Evolutionary conservation across 2,329 filamentous ascomycete genomes (phyloP), one percentile per base, ranked within the genome.

Genomic region (Microcyclospora tardicrescens): DNA sequence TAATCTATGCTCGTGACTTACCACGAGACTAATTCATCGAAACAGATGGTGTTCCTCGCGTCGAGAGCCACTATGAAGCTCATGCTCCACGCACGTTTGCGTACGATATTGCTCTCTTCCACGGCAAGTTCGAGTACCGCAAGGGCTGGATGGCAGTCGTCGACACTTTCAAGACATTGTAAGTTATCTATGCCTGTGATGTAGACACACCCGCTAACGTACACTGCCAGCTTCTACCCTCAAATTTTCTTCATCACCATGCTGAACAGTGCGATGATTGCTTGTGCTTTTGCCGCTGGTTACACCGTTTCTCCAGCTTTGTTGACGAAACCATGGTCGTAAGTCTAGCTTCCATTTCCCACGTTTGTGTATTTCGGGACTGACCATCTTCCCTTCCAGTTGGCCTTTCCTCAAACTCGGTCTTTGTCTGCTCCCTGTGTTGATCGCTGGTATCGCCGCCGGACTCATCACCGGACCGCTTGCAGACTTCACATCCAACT

Each of bases 231-330:
- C 32, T 37, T 55, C 38, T 57, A 54, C 31, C 54, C 54, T 10
- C 53, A 55, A 29, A 55, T 57, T 31, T 45, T 55, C 42, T 57
- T 54, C 49, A 51, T 54, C 42, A 53, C 52, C 9, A 49, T 54
- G 44, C 39, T 57, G 15, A 55, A 56, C 43, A 49, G 45, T 24
- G 49, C 46, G 16, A 53, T 55, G 49, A 55, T 55, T 39, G 50
- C 47, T n/a, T 43, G 37, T 16, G 46, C 51, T 15, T 49, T 51
- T 29, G 52, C 54, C 29, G 47, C 48, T 2, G 42, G 45, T 15
- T 53, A 55, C 41, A 52, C 48, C 10, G 48, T 45, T 2, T 45
- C 52, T 12, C 47, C 52, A 11, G 49, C 51, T 13, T 42, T 55
- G 4, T 38, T 55, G 9, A 51, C 43, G 9, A 30, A 42, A 27